Evolutionary conservation across 306 rosid species (phyloP).

Genomic region (Styphnolobium japonicum): DNA sequence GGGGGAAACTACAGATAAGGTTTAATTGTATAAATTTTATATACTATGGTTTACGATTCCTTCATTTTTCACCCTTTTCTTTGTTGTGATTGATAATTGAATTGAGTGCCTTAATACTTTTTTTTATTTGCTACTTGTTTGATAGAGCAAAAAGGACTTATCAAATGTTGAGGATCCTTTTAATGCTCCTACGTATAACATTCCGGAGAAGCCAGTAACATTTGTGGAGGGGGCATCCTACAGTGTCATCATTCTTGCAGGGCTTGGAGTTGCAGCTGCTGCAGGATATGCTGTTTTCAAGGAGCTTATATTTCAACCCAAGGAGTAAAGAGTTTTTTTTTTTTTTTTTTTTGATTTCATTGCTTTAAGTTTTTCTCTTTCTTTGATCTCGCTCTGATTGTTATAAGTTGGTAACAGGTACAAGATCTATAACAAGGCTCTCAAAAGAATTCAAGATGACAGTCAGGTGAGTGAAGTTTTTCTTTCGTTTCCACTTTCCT

Average conservation of each 20-base stretch:
- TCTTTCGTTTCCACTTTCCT: neutral
- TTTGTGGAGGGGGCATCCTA: constrained; percentile 88
- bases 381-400: neutral
- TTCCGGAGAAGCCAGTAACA: constrained; percentile 90
- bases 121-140: neutral
- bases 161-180: constrained; percentile 84
- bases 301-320: constrained; percentile 92
- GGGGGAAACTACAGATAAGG: constrained; percentile 30
- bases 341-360: neutral
- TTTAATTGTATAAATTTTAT: neutral
- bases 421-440: constrained; percentile 76
- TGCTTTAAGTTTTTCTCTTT: neutral
- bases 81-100: neutral
- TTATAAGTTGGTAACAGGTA: constrained; percentile 49
- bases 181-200: constrained; percentile 82
- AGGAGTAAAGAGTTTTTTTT: constrained; percentile 58
- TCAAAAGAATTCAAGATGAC: constrained; percentile 87
- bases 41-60: neutral
- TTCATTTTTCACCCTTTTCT: neutral
- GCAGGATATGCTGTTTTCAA: constrained; percentile 95
- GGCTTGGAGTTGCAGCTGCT: constrained; percentile 79
- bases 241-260: constrained; percentile 72
- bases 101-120: neutral
- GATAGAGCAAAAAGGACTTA: constrained; percentile 75
- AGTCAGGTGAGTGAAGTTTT: constrained; percentile 54